Conservation (phyloP, 139 green algal genomes). For the Auxenochlorella pyrenoidosa region DNA sequence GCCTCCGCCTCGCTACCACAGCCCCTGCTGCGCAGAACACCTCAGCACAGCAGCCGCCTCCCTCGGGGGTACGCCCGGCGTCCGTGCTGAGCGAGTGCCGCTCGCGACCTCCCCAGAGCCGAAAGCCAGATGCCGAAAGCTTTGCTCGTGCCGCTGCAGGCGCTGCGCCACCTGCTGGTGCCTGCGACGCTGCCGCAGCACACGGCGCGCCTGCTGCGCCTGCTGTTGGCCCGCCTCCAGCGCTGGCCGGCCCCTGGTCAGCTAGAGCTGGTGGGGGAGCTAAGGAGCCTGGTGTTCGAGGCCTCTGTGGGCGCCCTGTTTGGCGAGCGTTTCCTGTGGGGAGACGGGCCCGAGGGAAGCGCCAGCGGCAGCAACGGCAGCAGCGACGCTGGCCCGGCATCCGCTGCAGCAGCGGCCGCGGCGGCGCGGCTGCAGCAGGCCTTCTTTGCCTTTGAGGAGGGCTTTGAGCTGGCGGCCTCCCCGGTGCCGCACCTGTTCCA, state of each 20-base stretch:
- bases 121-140: background rate
- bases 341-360: background rate
- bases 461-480: conserved; percentile 81
- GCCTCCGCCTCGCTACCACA: no score
- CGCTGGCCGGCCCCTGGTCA: conserved; percentile 36
- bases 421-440: conserved; percentile 17
- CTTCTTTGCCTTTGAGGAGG: conserved; percentile 69
- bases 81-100: background rate
- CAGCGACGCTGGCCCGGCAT: background rate
- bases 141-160: background rate
- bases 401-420: background rate
- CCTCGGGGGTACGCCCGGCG: no score
- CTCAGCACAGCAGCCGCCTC: no score
- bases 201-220: conserved; percentile 1
- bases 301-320: conserved; percentile 61
- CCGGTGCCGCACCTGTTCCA: conserved; percentile 77
- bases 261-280: conserved; percentile 64
- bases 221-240: conserved; percentile 8
- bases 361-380: background rate
- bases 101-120: no score
- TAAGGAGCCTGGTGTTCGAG: conserved; percentile 63
- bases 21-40: no score
- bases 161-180: conserved; percentile 17
- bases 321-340: conserved; percentile 48
- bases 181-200: background rate